A percentile compares a stretch with the other conserved stretches of the same genome.
Evolutionary conservation across 441 rosid species (phyloP).

Genomic region (Bruguiera hainesii): DNA sequence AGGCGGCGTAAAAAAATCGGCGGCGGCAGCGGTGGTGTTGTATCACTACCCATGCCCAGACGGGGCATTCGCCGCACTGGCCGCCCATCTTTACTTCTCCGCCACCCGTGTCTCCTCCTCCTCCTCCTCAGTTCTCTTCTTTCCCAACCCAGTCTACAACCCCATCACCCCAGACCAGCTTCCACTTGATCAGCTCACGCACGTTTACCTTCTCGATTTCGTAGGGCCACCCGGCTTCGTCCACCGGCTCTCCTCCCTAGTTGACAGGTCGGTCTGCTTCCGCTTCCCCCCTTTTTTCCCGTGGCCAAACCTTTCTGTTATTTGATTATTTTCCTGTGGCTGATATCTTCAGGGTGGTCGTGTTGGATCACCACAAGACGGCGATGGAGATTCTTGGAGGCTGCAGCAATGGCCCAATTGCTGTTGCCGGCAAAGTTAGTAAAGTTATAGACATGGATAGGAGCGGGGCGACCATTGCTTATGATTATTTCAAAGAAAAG

Average conservation of each 20-base stretch:
- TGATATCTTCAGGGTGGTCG: conserved; percentile 31
- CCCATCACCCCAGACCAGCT: conserved; percentile 49
- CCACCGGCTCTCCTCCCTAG: conserved; percentile 40
- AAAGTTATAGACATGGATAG: conserved; percentile 52
- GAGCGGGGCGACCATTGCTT: conserved; percentile 77
- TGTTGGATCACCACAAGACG: conserved; percentile 69
- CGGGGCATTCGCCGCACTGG: conserved; percentile 67
- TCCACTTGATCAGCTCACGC: conserved; percentile 50
- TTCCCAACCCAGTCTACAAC: conserved; percentile 63
- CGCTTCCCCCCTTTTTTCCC: neutral
- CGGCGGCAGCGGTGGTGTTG: conserved; percentile 42
- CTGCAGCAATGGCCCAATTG: conserved; percentile 7
- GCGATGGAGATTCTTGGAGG: conserved; percentile 46
- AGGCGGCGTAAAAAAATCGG: neutral
- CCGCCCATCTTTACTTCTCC: conserved; percentile 65
- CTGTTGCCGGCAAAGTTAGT: conserved; percentile 38
- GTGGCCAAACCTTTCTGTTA: neutral
- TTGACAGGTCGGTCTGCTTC: conserved; percentile 21
- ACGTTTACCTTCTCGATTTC: conserved; percentile 67
- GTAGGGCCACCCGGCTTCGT: conserved; percentile 62
- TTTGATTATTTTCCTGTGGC: neutral
- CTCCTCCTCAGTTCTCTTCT: conserved; percentile 45
- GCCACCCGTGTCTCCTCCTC: conserved; percentile 25
- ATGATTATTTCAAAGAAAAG: conserved; percentile 57
- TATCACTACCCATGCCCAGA: conserved; percentile 81